Evolutionary conservation across 1,139 yeast genomes (phyloP), one percentile per base, ranked within the genome.

Genomic region (Groenewaldozyma sp.): DNA sequence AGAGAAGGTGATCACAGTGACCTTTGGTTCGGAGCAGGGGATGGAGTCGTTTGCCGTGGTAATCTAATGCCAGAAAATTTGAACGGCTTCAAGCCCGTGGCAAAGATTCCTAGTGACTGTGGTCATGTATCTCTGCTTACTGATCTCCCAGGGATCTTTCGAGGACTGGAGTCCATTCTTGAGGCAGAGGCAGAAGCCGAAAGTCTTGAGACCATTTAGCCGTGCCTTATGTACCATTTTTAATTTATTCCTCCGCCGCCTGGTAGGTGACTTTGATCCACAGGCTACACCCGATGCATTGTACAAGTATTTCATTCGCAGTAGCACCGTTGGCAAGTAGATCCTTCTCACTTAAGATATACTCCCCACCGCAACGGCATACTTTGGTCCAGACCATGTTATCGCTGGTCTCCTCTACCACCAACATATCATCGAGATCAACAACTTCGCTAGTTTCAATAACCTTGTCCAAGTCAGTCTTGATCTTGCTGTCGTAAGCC

Each of bases 1-100:
- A 69, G 65, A 46, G 70, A 71, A 28, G 95, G 95, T 4, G 73
- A 76, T 47, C 87, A 82, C 59, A 76, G 73, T 47, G 79, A 82
- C 49, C 80, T 84, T 50, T 74, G 72, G 50, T 86, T 83, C 56
- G 95, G 94, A 0, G 87, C 87, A 7, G 96, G 96, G 5, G 96
- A 87, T 55, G 96, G 96, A 26, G 95, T 87, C 13, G 82, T 86
- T 1, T 86, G 83, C 59, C 84, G 80, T 51, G 75, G 75, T 47
- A 80, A 88, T 79, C 61, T 83, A 31, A 74, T 86, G 76, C 95
- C 96, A 0, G 35, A 32, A 2, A 82, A 80, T 51, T 62, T 66
- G 21, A 68, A 70, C 48, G 93, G 93, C 0, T 86, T 80, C 54
- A 43, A 71, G 0, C 74, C 82, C 2, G 83, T 73, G 14, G 88